Base-by-base conservation (phyloP, 345 rosid genomes). In the Alliaria petiolata region DNA sequence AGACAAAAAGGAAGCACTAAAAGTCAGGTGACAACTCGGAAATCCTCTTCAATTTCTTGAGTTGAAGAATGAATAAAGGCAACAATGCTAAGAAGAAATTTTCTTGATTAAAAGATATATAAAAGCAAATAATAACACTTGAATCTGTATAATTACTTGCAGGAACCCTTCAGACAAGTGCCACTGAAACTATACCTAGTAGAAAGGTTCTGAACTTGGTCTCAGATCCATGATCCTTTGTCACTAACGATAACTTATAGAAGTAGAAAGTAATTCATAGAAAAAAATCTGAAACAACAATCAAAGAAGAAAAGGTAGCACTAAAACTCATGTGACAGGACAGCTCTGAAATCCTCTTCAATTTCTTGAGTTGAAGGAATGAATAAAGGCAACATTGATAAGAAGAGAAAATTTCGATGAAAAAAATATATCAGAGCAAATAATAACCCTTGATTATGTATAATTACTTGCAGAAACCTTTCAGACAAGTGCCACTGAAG, bases 261-360 rank as follows among this genome's bases (percentile, higher is more conserved):
- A n/a, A n/a, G n/a, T n/a, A n/a, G n/a, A n/a, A n/a, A n/a, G n/a
- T n/a, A n/a, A n/a, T n/a, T n/a, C n/a, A n/a, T n/a, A n/a, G n/a
- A n/a, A n/a, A n/a, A n/a, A n/a, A n/a, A n/a, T n/a, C n/a, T n/a
- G n/a, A 33, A n/a, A 34, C 7, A 34, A 4, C 10, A 8, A n/a
- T n/a, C n/a, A n/a, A n/a, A n/a, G n/a, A n/a, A n/a, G n/a, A n/a
- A n/a, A 3, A 31, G 49, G n/a, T 25, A 58, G 40, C 39, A 80
- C 90, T 80, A 67, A 93, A 97, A 87, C 57, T 80, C 79, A 28
- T 91, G 90, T 70, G n/a, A n/a, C n/a, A n/a, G n/a, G 83, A 74
- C 28, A 82, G 57, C 62, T 91, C 89, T 1, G 81, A 76, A 16
- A 93, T 83, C 51, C 11, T 78, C 70, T 80, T 78, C 47, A 93